phyloP scores from a whole-genome alignment of 441 rosid genomes.

The Erysimum cheiri region DNA sequence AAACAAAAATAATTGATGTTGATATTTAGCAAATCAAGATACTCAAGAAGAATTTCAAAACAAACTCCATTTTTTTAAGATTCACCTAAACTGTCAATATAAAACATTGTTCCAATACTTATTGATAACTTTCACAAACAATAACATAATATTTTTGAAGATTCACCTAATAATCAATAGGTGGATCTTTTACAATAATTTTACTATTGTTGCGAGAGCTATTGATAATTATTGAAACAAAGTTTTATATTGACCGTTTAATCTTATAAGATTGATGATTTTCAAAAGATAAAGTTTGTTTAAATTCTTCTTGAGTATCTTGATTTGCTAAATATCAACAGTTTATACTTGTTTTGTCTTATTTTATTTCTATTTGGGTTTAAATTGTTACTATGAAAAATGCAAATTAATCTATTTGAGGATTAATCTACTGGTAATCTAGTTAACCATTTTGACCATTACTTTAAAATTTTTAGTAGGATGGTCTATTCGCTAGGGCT shows the following conservation, averaged over 20 bases:
- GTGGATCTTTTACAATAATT: too few relatives aligned
- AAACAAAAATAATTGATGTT: too few relatives aligned
- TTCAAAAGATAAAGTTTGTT: neutral
- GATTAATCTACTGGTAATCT: too few relatives aligned
- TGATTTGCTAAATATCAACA: neutral
- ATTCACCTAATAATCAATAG: neutral
- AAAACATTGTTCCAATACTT: slow-evolving; percentile 18
- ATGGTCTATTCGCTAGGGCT: too few relatives aligned
- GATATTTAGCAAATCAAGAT: neutral
- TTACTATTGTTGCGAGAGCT: too few relatives aligned
- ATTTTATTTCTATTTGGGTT: too few relatives aligned
- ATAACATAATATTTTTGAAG: too few relatives aligned
- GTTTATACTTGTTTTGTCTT: too few relatives aligned
- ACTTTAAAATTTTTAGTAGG: too few relatives aligned
- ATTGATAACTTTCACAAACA: neutral
- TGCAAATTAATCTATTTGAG: too few relatives aligned
- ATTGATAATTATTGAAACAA: neutral
- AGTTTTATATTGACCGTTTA: slow-evolving; percentile 10
- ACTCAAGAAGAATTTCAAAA: neutral
- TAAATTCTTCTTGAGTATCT: neutral
- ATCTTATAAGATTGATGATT: neutral
- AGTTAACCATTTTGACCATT: too few relatives aligned
- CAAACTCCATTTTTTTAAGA: neutral
- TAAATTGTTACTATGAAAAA: too few relatives aligned
- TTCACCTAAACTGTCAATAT: neutral